phyloP scores from a whole-genome alignment of 192 early-diverging fungal genomes.

The Coemansia sp. region DNA sequence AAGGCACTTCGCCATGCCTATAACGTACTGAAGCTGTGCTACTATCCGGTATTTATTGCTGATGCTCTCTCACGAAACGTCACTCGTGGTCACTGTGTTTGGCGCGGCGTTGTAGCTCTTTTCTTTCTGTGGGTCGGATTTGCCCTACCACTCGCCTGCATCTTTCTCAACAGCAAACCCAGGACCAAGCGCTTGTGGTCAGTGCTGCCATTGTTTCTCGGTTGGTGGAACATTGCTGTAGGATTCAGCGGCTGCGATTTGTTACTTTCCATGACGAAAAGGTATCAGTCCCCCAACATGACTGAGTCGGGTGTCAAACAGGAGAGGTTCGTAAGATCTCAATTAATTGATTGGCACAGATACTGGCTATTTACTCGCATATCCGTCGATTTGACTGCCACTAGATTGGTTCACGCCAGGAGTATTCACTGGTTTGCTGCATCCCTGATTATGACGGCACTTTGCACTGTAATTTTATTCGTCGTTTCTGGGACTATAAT shows the following conservation, averaged over 20 bases:
- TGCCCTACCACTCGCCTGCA: conserved; percentile 46
- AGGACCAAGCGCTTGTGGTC: conserved; percentile 41
- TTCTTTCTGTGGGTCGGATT: conserved; percentile 53
- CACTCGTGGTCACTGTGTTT: conserved; percentile 49
- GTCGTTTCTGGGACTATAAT: conserved; percentile 46
- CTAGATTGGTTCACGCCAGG: conserved; percentile 44
- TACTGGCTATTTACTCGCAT: conserved; percentile 40
- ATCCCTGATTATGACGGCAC: conserved; percentile 44
- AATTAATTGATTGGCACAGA: conserved; percentile 34
- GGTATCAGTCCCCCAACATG: conserved; percentile 41
- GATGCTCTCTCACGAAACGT: conserved; percentile 52
- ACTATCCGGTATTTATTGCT: conserved; percentile 49
- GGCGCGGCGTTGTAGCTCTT: conserved; percentile 48
- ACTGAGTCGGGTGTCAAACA: background rate
- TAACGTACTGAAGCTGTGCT: conserved; percentile 50
- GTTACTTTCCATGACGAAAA: conserved; percentile 40
- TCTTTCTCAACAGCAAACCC: conserved; percentile 44
- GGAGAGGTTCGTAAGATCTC: background rate
- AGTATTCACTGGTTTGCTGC: conserved; percentile 51
- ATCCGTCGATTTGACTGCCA: conserved; percentile 47
- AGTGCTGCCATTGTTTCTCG: conserved; percentile 39
- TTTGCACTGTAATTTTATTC: conserved; percentile 45
- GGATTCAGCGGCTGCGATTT: conserved; percentile 55
- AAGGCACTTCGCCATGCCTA: conserved; percentile 47
- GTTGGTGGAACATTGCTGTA: conserved; percentile 56